Base-by-base conservation (phyloP, 2,329 filamentous ascomycete genomes). In the Sporothrix inflata region DNA sequence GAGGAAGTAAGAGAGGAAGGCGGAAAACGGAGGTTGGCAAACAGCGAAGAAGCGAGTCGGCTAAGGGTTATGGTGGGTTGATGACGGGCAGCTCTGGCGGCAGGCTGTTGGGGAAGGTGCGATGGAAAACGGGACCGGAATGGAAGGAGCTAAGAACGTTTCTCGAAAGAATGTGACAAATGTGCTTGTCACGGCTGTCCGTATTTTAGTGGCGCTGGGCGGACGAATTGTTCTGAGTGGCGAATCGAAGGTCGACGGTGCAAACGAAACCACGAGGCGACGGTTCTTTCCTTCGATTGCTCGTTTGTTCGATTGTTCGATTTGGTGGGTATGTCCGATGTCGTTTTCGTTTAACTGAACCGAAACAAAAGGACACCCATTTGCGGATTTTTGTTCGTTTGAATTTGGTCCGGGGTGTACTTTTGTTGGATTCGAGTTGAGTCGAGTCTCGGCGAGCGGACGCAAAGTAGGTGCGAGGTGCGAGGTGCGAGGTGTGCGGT, bases 161-260 rank as follows among this genome's bases (percentile, higher is more conserved):
- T 61, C 68, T 70, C 38, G 38, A 67, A 51, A 55, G 47, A 69
- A 42, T 42, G 67, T 57, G 34, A 69, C 67, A 57, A 57, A 69
- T 69, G 19, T 24, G 47, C 27, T n/a, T 11, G 40, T 53, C 34
- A 53, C 27, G 27, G n/a, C 47, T 27, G n/a, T 21, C 21, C 47
- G 66, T 34, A 34, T n/a, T 70, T 60, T 49, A 24, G 53, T 61
- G 68, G 53, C 34, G 16, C 24, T 14, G 9, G 16, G 19, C 19
- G 30, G 30, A 34, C 30, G 30, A 49, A 49, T 38, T 34, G 38
- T 27, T n/a, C 5, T 34, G 6, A 19, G 69, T 61, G 55, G 55
- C 42, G 27, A 63, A 47, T 38, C 55, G n/a, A 70, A 42, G n/a
- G 27, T 24, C 42, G 45, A 53, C 45, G 24, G 40, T 60, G 55